Conservation (phyloP, 768 basidiomycete species). For the Lentinula detonsa region DNA sequence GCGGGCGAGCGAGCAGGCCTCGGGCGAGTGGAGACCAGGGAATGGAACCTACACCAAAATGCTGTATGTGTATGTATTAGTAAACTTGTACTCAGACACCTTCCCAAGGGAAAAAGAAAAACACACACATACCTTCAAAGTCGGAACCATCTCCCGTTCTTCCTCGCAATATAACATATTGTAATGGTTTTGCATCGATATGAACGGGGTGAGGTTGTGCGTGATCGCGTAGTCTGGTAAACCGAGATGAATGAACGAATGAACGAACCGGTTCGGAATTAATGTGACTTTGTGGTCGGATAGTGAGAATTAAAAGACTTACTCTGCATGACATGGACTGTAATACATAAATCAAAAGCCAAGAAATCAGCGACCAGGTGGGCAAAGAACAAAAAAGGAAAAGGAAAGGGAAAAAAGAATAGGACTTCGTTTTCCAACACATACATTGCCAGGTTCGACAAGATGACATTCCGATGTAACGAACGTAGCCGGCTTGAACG, state of each 20-base stretch:
- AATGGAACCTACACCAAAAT: conserved; percentile 38
- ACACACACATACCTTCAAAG: conserved; percentile 17
- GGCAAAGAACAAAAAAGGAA: no score
- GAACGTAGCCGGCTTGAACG: conserved; percentile 40
- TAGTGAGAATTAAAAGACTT: neutral
- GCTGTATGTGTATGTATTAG: conserved; percentile 11
- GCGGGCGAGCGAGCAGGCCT: neutral
- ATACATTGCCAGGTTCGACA: conserved; percentile 28
- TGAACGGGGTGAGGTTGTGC: conserved; percentile 45
- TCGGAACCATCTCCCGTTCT: conserved; percentile 53
- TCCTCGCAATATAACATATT: conserved; percentile 55
- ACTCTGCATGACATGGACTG: conserved; percentile 9
- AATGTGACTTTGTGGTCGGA: no score
- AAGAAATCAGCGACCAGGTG: neutral
- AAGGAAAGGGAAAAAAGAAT: no score
- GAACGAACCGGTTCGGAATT: no score
- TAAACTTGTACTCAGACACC: neutral
- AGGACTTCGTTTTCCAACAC: conserved; percentile 7
- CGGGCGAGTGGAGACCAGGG: conserved; percentile 34
- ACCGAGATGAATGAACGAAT: neutral
- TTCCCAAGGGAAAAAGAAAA: no score
- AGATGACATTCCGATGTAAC: conserved; percentile 33
- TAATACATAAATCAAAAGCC: no score
- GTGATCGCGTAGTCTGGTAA: conserved; percentile 31
- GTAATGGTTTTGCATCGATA: conserved; percentile 63